These are phyloP conservation scores for Yamadazyma membranifaciens DNA, from an alignment of 1,139 yeast species.

Conservation along the genomic window DNA sequence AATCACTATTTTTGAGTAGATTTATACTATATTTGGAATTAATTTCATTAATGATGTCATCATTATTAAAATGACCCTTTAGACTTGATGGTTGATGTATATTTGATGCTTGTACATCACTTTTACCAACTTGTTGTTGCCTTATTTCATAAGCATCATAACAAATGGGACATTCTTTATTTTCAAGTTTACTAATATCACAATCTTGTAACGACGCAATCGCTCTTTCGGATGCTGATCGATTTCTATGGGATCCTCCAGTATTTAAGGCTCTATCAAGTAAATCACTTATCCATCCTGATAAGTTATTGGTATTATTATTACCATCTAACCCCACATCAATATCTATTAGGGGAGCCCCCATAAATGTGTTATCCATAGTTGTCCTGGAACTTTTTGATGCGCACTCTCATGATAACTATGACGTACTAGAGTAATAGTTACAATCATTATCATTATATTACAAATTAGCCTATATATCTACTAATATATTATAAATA, in stretches of 20 bases:
- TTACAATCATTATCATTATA: not conserved
- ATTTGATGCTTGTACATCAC: not conserved
- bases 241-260: slow-evolving; percentile 25
- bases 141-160: slow-evolving; percentile 31
- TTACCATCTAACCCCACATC: slow-evolving; percentile 23
- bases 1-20: slow-evolving; percentile 7
- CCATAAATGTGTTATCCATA: slow-evolving; percentile 13
- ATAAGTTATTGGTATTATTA: slow-evolving; percentile 22
- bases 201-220: slow-evolving; percentile 33
- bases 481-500: slow-evolving; percentile 32
- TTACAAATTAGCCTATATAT: not conserved
- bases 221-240: slow-evolving; percentile 42
- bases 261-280: slow-evolving; percentile 34
- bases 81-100: not conserved
- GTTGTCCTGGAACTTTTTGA: not conserved
- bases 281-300: slow-evolving; percentile 41
- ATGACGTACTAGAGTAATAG: too few species aligned
- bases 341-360: slow-evolving; percentile 25
- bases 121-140: not conserved
- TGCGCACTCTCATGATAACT: not conserved
- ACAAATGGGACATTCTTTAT: slow-evolving; percentile 43
- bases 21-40: slow-evolving; percentile 3
- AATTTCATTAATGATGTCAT: slow-evolving; percentile 9
- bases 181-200: slow-evolving; percentile 19
- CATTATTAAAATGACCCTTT: slow-evolving; percentile 1